These are phyloP conservation scores for Jacaranda copaia DNA, from an alignment of 257 asterid species.

Conservation along the genomic window DNA sequence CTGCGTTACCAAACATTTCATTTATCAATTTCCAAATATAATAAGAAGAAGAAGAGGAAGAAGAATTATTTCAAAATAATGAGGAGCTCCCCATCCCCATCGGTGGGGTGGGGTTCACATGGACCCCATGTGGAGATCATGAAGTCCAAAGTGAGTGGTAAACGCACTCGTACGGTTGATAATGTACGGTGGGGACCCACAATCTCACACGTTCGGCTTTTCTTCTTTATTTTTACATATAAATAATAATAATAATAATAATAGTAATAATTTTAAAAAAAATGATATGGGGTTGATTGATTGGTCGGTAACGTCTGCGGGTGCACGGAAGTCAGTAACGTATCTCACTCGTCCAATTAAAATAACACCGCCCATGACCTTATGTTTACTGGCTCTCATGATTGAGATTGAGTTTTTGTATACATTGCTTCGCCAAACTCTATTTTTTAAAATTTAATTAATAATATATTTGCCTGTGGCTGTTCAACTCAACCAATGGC, in stretches of 20 bases:
- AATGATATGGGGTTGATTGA: conserved; percentile 18
- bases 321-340: conserved; percentile 55
- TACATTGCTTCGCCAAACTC: conserved; percentile 16
- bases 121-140: conserved; percentile 32
- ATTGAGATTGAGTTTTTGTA: background rate
- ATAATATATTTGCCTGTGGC: too few species aligned
- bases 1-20: background rate
- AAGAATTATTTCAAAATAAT: too few species aligned
- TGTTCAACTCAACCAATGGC: background rate
- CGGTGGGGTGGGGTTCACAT: conserved; percentile 23
- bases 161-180: conserved; percentile 40
- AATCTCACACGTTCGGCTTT: conserved; percentile 25
- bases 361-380: background rate
- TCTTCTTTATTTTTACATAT: background rate
- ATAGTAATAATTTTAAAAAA: too few species aligned
- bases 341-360: conserved; percentile 47
- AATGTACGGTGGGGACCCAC: conserved; percentile 43
- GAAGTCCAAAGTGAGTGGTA: conserved; percentile 8
- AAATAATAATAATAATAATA: too few species aligned
- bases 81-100: background rate
- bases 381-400: background rate
- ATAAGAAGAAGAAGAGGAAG: too few species aligned
- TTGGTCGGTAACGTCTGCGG: conserved; percentile 17
- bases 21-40: too few species aligned
- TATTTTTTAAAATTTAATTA: background rate